These are phyloP conservation scores for Hygrophorus russula DNA, from an alignment of 768 basidiomycete genomes.

Conservation along the genomic window DNA sequence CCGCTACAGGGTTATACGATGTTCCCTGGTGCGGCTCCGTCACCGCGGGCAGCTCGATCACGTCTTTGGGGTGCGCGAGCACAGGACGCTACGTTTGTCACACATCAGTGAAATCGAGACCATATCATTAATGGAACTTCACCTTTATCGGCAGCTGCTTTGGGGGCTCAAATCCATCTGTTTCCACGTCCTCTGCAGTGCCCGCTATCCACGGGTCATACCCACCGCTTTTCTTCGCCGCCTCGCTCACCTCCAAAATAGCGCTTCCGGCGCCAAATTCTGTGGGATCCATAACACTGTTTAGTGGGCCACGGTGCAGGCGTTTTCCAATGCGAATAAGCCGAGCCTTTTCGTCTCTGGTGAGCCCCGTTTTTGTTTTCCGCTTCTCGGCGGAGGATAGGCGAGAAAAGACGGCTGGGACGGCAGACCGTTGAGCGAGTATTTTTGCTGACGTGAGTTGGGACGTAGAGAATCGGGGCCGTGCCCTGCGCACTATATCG, in stretches of 20 bases:
- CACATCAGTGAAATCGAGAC: background rate
- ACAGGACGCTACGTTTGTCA: slow-evolving; percentile 35
- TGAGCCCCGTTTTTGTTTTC: slow-evolving; percentile 38
- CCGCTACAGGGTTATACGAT: slow-evolving; percentile 80
- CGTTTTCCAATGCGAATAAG: slow-evolving; percentile 70
- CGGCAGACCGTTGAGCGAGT: slow-evolving; percentile 75
- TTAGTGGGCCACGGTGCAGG: slow-evolving; percentile 61
- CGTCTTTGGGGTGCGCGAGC: slow-evolving; percentile 28
- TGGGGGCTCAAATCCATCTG: slow-evolving; percentile 30
- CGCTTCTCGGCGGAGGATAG: slow-evolving; percentile 17
- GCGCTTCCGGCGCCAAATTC: slow-evolving; percentile 60
- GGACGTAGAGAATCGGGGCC: slow-evolving; percentile 42
- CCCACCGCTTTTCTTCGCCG: slow-evolving; percentile 53
- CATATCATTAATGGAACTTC: slow-evolving; percentile 4
- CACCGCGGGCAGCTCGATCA: slow-evolving; percentile 57
- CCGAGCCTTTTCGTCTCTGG: slow-evolving; percentile 60
- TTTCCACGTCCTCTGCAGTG: slow-evolving; percentile 19
- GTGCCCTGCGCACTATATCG: slow-evolving; percentile 42
- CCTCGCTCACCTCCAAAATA: slow-evolving; percentile 51
- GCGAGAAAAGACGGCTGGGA: slow-evolving; percentile 74
- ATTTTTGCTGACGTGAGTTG: slow-evolving; percentile 67
- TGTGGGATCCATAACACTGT: slow-evolving; percentile 55
- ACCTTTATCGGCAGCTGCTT: slow-evolving; percentile 44
- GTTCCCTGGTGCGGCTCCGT: slow-evolving; percentile 67
- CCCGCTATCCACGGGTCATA: slow-evolving; percentile 53